phyloP scores from a whole-genome alignment of 2,329 filamentous ascomycete genomes.

The Trichophaea hybrida region DNA sequence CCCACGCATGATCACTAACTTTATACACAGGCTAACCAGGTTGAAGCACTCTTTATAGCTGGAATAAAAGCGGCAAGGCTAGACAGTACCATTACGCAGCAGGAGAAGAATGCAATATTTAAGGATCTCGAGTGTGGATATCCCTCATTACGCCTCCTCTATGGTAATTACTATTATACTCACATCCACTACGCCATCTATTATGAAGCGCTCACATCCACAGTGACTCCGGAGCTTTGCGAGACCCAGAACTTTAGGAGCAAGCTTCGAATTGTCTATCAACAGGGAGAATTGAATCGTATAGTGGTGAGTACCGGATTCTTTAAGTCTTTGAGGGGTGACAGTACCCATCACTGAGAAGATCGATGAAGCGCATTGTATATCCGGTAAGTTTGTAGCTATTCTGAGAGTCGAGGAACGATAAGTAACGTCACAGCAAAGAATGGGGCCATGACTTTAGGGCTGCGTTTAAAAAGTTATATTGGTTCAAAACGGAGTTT shows the following conservation, averaged over 20 bases:
- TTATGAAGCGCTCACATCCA: background rate
- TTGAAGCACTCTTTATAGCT: slow-evolving; percentile 58
- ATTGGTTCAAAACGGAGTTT: slow-evolving; percentile 70
- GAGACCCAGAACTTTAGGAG: slow-evolving; percentile 62
- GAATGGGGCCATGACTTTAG: slow-evolving; percentile 98
- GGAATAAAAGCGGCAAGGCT: slow-evolving; percentile 71
- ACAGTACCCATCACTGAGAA: background rate
- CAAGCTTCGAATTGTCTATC: slow-evolving; percentile 56
- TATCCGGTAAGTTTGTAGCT: slow-evolving; percentile 40
- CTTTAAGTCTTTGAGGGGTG: no score
- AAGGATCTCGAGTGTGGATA: slow-evolving; percentile 78
- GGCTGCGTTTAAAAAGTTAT: slow-evolving; percentile 74
- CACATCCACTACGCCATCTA: background rate
- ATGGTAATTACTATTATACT: slow-evolving; percentile 37
- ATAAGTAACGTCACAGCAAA: background rate
- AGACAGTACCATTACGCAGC: slow-evolving; percentile 61
- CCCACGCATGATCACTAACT: background rate
- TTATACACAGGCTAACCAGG: slow-evolving; percentile 63
- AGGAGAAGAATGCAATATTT: slow-evolving; percentile 54
- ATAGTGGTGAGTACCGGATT: slow-evolving; percentile 40
- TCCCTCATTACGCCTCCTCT: slow-evolving; percentile 67
- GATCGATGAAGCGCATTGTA: slow-evolving; percentile 91
- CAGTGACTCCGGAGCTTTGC: slow-evolving; percentile 74
- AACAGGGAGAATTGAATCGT: slow-evolving; percentile 70
- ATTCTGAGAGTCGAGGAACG: background rate